phyloP scores from a whole-genome alignment of 2,329 filamentous ascomycete species.

The Venturia nashicola region DNA sequence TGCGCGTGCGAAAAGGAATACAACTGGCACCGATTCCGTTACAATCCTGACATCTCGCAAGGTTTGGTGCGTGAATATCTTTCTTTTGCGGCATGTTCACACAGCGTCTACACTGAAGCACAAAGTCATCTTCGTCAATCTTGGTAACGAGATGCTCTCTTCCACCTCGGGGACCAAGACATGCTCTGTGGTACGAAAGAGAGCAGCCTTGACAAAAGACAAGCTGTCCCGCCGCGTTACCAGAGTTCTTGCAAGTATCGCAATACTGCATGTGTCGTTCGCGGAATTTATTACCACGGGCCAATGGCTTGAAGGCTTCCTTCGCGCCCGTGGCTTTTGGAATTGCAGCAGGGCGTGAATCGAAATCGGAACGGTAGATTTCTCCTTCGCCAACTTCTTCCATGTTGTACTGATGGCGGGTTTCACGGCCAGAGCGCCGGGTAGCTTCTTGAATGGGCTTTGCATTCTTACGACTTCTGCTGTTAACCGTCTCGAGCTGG shows the following conservation, averaged over 20 bases:
- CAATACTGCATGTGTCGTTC: constrained; percentile 58
- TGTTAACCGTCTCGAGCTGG: background rate
- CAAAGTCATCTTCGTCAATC: constrained; percentile 60
- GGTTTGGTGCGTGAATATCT: constrained; percentile 55
- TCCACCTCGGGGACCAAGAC: constrained; percentile 58
- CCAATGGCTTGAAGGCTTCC: constrained; percentile 58
- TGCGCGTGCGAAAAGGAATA: constrained; percentile 57
- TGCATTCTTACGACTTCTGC: constrained; percentile 7
- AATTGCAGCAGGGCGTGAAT: constrained; percentile 23
- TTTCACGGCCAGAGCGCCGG: constrained; percentile 33
- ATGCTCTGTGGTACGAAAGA: constrained; percentile 68
- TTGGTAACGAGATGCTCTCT: constrained; percentile 91
- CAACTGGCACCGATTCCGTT: constrained; percentile 55
- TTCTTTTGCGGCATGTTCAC: constrained; percentile 57
- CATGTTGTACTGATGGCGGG: constrained; percentile 35
- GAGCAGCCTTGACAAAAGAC: constrained; percentile 89
- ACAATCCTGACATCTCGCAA: constrained; percentile 63
- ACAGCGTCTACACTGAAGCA: constrained; percentile 83
- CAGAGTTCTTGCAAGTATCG: constrained; percentile 51
- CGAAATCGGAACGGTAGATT: constrained; percentile 35
- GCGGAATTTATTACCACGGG: constrained; percentile 53
- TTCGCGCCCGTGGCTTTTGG: constrained; percentile 49
- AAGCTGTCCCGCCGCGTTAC: constrained; percentile 28
- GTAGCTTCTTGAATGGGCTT: constrained; percentile 18
- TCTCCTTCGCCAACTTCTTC: constrained; percentile 49